Conservation (phyloP, 2,329 filamentous ascomycete species). For the Emmonsiellopsis sp. region DNA sequence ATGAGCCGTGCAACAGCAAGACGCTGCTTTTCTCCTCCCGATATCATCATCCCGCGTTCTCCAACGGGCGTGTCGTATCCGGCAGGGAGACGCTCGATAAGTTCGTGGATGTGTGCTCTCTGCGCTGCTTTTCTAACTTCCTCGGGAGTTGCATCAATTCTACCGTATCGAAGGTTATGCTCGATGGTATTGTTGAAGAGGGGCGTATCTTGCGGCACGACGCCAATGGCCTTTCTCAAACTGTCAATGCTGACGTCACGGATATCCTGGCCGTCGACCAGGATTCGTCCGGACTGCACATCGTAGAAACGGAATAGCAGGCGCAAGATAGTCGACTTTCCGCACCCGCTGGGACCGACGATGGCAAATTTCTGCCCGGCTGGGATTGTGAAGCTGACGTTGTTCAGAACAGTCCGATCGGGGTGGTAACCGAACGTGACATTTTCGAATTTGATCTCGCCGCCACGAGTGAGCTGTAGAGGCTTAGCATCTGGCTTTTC, state of each 20-base stretch:
- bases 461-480: slow-evolving; percentile 62
- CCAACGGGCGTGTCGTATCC: slow-evolving; percentile 87
- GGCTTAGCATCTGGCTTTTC: slow-evolving; percentile 67
- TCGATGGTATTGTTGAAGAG: slow-evolving; percentile 95
- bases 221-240: slow-evolving; percentile 75
- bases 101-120: slow-evolving; percentile 76
- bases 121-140: slow-evolving; percentile 68
- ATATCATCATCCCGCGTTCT: slow-evolving; percentile 94
- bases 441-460: slow-evolving; percentile 89
- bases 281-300: slow-evolving; percentile 70
- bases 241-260: slow-evolving; percentile 73
- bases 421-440: slow-evolving; percentile 88
- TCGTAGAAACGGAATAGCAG: slow-evolving; percentile 94
- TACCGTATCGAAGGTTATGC: slow-evolving; percentile 91
- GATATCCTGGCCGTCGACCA: slow-evolving; percentile 90
- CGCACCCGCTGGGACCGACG: slow-evolving; percentile 89
- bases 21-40: slow-evolving; percentile 86
- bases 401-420: slow-evolving; percentile 76
- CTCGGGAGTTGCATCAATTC: slow-evolving; percentile 64
- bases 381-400: slow-evolving; percentile 79
- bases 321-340: slow-evolving; percentile 86
- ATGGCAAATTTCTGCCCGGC: slow-evolving; percentile 94
- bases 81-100: slow-evolving; percentile 69
- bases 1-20: slow-evolving; percentile 74
- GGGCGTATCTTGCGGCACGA: slow-evolving; percentile 94